phyloP scores from a whole-genome alignment of 345 rosid genomes.

The Abelmoschus esculentus region DNA sequence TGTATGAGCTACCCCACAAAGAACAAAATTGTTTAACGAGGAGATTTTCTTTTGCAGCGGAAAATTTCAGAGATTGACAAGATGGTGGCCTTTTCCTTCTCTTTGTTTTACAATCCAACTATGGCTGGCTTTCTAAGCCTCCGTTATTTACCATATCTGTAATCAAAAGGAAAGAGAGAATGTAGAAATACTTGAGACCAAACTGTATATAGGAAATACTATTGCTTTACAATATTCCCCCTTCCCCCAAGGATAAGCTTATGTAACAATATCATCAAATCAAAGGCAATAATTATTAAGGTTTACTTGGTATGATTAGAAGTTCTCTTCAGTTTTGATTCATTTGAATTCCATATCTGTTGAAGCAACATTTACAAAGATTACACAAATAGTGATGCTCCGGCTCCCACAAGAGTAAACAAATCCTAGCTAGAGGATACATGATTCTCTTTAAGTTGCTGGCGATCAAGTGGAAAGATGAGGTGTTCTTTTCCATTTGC shows the following conservation, averaged over 20 bases:
- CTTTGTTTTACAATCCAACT: not conserved
- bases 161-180: not conserved
- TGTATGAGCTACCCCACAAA: constrained; percentile 3
- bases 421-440: too few relatives aligned
- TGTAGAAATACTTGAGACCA: not conserved
- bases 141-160: not conserved
- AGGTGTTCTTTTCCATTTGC: too few relatives aligned
- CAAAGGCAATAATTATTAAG: not conserved
- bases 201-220: constrained; percentile 5
- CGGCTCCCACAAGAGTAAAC: too few relatives aligned
- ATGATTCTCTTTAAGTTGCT: too few relatives aligned
- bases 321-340: not conserved
- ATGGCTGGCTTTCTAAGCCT: not conserved
- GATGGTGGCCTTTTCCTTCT: not conserved
- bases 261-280: not conserved
- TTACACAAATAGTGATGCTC: too few relatives aligned
- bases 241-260: not conserved
- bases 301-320: not conserved
- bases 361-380: not conserved
- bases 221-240: not conserved
- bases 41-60: not conserved
- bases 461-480: too few relatives aligned
- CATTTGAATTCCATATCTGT: not conserved
- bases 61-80: not conserved
- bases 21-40: not conserved